These are phyloP conservation scores for Leccinum uliginosum DNA, from an alignment of 768 basidiomycete genomes.

Conservation along the genomic window DNA sequence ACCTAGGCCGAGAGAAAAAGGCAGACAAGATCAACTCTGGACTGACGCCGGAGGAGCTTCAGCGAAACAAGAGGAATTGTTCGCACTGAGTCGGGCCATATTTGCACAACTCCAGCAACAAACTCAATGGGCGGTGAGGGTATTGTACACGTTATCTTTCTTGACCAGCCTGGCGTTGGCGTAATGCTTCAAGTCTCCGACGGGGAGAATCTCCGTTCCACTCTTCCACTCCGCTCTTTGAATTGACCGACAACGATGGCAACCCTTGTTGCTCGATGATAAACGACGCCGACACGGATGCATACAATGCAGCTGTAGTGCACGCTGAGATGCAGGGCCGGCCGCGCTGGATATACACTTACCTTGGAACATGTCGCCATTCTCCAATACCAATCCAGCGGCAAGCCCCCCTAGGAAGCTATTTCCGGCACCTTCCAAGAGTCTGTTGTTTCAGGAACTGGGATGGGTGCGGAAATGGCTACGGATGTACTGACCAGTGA, in stretches of 20 bases:
- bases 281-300: conserved; percentile 78
- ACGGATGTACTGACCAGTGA: conserved; percentile 32
- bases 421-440: conserved; percentile 78
- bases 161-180: conserved; percentile 34
- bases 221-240: conserved; percentile 27
- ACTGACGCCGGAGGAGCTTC: conserved; percentile 84
- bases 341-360: conserved; percentile 15
- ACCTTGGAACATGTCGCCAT: conserved; percentile 66
- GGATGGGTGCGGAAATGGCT: background rate
- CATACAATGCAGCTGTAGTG: conserved; percentile 59
- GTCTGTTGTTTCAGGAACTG: background rate
- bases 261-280: conserved; percentile 79
- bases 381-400: conserved; percentile 59
- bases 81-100: conserved; percentile 85
- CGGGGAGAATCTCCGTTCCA: conserved; percentile 73
- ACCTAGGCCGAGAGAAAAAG: conserved; percentile 91
- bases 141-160: conserved; percentile 30
- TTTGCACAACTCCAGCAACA: conserved; percentile 58
- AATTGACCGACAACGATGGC: conserved; percentile 42
- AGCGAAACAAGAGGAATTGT: conserved; percentile 87
- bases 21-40: conserved; percentile 87
- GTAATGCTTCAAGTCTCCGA: conserved; percentile 51
- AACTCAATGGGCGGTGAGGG: conserved; percentile 7
- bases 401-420: conserved; percentile 81
- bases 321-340: conserved; percentile 13